Evolutionary conservation across 306 rosid genomes (phyloP), one percentile per base, ranked within the genome.

Genomic region (Cucurbita maxima): DNA sequence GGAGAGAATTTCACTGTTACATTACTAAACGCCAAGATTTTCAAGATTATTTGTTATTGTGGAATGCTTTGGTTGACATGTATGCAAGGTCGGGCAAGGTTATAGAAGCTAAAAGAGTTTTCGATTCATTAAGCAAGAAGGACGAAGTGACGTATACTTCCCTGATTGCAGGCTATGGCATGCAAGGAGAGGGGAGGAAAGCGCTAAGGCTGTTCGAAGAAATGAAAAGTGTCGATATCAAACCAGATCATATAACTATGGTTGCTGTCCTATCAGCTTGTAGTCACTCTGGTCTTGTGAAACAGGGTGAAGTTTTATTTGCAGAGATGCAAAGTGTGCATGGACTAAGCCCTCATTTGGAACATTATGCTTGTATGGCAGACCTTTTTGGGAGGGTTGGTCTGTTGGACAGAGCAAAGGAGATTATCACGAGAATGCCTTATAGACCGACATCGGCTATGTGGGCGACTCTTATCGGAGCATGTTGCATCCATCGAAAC

Each of bases 331-430:
- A 63, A 68, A 55, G 73, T 71, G 77, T 79, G 57, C 83, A 84
- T 56, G 80, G 87, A n/a, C 44, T 94, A 70, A 72, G 47, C 50
- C 98, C 94, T 1, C 67, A 66, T 60, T 48, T 84, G 70, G 97
- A 94, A 88, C 96, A 90, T 83, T 87, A 80, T 83, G 75, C 92
- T 18, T 90, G 96, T 83, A 87, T 89, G 95, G 90, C 72, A 62
- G 96, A 94, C 81, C 96, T 94, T 58, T 84, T 56, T 78, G 98
- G 98, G 73, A 88, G 97, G 84, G 97, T 91, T 25, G 97, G 98
- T 78, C 76, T 90, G 79, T 71, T 90, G 60, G 71, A 80, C 69
- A 86, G 83, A 72, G 97, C 96, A 15, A 85, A 73, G 81, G 83
- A 84, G 66, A 47, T 87, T 63, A 87, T 94, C 77, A 79, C 79